phyloP scores from a whole-genome alignment of 441 rosid species.

The Syzygium malaccense region DNA sequence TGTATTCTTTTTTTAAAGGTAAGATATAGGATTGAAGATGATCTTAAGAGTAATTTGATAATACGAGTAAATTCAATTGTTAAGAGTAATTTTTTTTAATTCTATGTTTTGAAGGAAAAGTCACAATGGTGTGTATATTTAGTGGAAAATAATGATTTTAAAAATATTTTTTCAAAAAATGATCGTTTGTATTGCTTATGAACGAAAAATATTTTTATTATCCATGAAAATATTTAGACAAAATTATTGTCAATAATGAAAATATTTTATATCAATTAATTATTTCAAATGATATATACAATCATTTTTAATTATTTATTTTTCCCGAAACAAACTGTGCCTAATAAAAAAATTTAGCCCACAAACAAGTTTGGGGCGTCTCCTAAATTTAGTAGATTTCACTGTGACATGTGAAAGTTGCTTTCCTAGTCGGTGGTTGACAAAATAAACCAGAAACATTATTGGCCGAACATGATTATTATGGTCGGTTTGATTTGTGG shows the following conservation, averaged over 20 bases:
- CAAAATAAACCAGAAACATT: background rate
- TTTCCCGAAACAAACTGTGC: rapidly evolving
- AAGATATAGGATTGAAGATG: background rate
- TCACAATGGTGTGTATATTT: background rate
- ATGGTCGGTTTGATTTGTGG: background rate
- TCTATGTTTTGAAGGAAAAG: background rate
- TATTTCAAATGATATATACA: background rate
- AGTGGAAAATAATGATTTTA: rapidly evolving
- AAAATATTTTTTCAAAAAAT: background rate
- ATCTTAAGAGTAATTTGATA: background rate
- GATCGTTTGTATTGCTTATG: rapidly evolving
- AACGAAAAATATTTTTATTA: background rate
- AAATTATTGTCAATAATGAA: background rate
- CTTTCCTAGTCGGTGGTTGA: background rate
- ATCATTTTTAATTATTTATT: background rate
- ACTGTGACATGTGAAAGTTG: background rate
- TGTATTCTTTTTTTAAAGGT: background rate
- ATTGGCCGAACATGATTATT: background rate
- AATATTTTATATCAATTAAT: rapidly evolving
- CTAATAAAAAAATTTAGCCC: background rate
- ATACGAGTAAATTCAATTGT: background rate
- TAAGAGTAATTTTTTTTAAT: background rate
- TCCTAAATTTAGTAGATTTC: background rate
- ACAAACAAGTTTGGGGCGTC: background rate
- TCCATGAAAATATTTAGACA: background rate